Evolutionary conservation across 2,329 filamentous ascomycete genomes (phyloP).

Genomic region (Colletotrichum sp.): DNA sequence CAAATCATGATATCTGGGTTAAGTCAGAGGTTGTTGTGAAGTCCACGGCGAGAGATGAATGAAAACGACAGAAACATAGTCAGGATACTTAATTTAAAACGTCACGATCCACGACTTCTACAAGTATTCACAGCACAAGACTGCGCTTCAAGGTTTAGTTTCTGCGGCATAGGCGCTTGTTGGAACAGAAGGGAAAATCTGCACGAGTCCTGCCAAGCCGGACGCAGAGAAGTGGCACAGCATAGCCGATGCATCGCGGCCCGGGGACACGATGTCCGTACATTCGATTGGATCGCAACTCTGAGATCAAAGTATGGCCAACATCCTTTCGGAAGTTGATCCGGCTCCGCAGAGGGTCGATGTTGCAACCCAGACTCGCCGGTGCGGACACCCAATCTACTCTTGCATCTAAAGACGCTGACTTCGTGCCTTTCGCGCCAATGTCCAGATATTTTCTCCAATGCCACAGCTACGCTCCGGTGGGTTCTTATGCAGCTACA

Average conservation of each 20-base stretch:
- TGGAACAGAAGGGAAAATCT: background rate
- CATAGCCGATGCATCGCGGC: background rate
- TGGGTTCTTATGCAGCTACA: background rate
- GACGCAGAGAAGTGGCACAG: slow-evolving; percentile 4
- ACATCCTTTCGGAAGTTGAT: background rate
- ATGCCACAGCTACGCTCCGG: background rate
- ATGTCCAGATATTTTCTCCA: background rate
- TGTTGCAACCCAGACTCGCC: background rate
- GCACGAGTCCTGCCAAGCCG: background rate
- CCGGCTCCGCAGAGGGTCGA: background rate
- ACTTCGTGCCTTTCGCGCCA: background rate
- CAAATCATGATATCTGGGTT: slow-evolving; percentile 2
- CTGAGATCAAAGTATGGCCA: background rate
- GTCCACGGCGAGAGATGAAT: background rate
- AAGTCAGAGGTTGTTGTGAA: slow-evolving; percentile 10
- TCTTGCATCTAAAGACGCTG: background rate
- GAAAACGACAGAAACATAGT: background rate
- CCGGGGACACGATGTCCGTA: background rate
- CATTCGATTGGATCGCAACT: background rate
- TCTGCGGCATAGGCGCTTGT: background rate
- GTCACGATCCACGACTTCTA: background rate
- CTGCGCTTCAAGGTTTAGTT: background rate
- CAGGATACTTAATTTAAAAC: background rate
- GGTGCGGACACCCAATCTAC: background rate
- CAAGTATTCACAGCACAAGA: background rate